Evolutionary conservation across 176 grass and related monocot genomes (phyloP).

Genomic region (Typha latifolia): DNA sequence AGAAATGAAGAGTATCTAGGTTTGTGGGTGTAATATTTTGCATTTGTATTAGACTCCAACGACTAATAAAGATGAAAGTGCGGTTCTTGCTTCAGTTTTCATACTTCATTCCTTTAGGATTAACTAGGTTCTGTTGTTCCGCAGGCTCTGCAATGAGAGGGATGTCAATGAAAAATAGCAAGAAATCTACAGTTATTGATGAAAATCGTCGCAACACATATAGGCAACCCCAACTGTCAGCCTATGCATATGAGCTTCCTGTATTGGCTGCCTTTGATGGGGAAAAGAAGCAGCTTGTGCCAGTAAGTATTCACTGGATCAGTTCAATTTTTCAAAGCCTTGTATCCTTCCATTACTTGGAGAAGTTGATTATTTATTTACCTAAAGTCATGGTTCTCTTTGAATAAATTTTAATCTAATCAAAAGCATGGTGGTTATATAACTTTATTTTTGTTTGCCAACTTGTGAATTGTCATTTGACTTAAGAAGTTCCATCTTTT

Average conservation of each 20-base stretch:
- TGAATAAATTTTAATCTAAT: no score
- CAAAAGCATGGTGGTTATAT: no score
- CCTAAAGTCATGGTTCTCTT: background rate
- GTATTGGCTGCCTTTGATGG: constrained; percentile 23
- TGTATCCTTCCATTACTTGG: background rate
- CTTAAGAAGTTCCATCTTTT: no score
- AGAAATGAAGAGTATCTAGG: constrained; percentile 25
- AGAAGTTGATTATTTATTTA: background rate
- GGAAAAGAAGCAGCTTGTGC: constrained; percentile 32
- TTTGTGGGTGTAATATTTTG: constrained; percentile 8
- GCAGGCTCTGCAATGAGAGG: constrained; percentile 27
- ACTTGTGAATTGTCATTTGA: no score
- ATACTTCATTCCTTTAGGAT: background rate
- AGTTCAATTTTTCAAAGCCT: background rate
- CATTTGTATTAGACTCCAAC: background rate
- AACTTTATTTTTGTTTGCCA: no score
- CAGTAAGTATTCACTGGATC: constrained; percentile 24
- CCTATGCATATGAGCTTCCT: constrained; percentile 6
- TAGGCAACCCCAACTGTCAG: constrained; percentile 3
- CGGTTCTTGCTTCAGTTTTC: background rate
- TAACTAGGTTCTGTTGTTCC: constrained; percentile 3
- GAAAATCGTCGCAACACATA: constrained; percentile 27
- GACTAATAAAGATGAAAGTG: background rate
- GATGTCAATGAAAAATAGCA: constrained; percentile 21
- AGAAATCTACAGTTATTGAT: constrained; percentile 19